A percentile compares a stretch with the other conserved stretches of the same genome.
Conservation (phyloP, 331 rosid genomes). For the Acacia concinna region DNA sequence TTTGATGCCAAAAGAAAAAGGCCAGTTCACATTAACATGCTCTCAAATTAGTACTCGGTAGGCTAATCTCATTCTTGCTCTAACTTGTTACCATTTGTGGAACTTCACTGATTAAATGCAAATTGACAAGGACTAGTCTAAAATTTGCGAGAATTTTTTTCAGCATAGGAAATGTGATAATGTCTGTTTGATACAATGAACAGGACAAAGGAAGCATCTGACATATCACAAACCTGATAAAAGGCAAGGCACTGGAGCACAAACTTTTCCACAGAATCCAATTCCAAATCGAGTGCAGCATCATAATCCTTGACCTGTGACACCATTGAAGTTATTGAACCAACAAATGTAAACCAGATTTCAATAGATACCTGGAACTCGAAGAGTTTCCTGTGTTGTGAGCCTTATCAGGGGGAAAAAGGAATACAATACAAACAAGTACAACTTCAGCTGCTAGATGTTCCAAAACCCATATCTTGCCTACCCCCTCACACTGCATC, state of each 20-base stretch:
- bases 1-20: slow-evolving; percentile 10
- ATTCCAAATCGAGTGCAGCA: slow-evolving; percentile 81
- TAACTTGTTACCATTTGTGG: slow-evolving; percentile 8
- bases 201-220: not conserved
- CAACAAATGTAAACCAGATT: slow-evolving; percentile 20
- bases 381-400: not conserved
- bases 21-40: slow-evolving; percentile 45
- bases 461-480: not conserved
- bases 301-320: slow-evolving; percentile 85
- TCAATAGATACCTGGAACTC: not conserved
- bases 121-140: slow-evolving; percentile 30
- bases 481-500: not conserved
- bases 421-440: not conserved
- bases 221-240: slow-evolving; percentile 68
- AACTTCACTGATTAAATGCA: slow-evolving; percentile 25
- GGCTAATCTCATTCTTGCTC: slow-evolving; percentile 14
- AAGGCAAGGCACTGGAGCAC: slow-evolving; percentile 85
- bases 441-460: not conserved
- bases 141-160: not conserved
- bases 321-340: slow-evolving; percentile 29
- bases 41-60: not conserved
- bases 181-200: slow-evolving; percentile 16
- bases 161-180: slow-evolving; percentile 8
- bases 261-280: slow-evolving; percentile 86
- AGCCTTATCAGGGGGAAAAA: not conserved